phyloP scores from a whole-genome alignment of 345 rosid genomes.

The Moringa oleifera region DNA sequence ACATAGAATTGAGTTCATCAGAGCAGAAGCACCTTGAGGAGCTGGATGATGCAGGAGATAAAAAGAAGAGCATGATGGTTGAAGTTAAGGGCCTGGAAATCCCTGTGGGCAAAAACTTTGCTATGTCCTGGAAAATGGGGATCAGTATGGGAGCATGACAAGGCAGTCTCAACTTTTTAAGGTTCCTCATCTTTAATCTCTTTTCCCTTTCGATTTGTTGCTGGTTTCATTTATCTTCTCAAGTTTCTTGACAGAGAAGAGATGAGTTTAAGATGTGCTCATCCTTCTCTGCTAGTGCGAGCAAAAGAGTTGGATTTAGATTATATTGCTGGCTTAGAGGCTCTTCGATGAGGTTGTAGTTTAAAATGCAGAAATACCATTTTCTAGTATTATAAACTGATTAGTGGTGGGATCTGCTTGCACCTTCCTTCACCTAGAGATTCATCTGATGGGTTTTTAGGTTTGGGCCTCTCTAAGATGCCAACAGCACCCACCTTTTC shows the following conservation, averaged over 20 bases:
- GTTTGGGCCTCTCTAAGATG: too few species aligned
- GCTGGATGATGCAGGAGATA: slow-evolving; percentile 28
- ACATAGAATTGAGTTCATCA: slow-evolving; percentile 29
- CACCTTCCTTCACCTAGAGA: too few species aligned
- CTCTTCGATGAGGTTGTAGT: slow-evolving; percentile 6
- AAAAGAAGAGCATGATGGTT: slow-evolving; percentile 48
- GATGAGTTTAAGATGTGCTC: slow-evolving; percentile 33
- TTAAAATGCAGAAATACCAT: slow-evolving; percentile 11
- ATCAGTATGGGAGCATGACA: not conserved
- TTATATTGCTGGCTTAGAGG: slow-evolving; percentile 4
- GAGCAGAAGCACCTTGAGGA: slow-evolving; percentile 40
- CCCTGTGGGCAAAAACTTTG: slow-evolving; percentile 66
- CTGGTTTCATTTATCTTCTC: not conserved
- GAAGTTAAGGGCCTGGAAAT: slow-evolving; percentile 52
- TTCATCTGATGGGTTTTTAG: not conserved
- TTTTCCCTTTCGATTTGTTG: not conserved
- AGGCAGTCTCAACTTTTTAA: not conserved
- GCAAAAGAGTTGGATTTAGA: slow-evolving; percentile 2
- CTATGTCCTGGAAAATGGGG: slow-evolving; percentile 65
- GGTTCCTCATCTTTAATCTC: not conserved
- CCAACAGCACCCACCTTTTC: too few species aligned
- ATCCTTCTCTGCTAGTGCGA: slow-evolving; percentile 35
- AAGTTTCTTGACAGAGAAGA: slow-evolving; percentile 21
- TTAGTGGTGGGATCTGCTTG: too few species aligned
- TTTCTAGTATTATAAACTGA: too few species aligned